Percentiles rank a stretch among this genome's conserved stretches.
Conservation (phyloP, 2,329 filamentous ascomycete genomes). For the Fusarium torreyae region DNA sequence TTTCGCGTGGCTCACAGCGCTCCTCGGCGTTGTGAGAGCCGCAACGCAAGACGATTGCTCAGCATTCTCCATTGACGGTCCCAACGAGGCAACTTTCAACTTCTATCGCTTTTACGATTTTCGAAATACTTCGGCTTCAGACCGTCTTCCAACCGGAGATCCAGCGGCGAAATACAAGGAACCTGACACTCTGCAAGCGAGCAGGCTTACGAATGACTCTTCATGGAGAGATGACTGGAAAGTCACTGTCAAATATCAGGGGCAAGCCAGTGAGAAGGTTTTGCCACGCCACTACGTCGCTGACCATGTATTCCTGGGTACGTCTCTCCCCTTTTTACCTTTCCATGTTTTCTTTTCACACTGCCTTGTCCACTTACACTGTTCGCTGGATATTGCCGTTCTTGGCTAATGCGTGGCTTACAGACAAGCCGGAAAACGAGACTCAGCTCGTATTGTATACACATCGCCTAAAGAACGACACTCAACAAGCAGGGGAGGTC, state of each 20-base stretch:
- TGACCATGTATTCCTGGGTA: constrained; percentile 9
- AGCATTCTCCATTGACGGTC: neutral
- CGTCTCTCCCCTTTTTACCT: neutral
- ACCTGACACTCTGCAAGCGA: neutral
- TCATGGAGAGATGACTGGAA: constrained; percentile 12
- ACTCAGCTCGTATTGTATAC: constrained; percentile 6
- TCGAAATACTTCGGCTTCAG: neutral
- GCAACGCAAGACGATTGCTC: neutral
- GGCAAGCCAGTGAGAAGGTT: neutral
- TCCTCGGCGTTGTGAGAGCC: neutral
- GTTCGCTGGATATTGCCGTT: neutral
- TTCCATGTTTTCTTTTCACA: neutral
- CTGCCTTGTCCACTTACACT: neutral
- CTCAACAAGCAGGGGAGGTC: constrained; percentile 3
- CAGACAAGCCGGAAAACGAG: neutral
- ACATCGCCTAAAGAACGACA: constrained; percentile 1
- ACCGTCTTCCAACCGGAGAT: neutral
- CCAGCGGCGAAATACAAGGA: neutral
- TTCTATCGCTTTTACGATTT: constrained; percentile 13
- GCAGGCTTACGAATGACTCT: neutral
- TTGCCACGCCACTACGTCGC: constrained; percentile 5
- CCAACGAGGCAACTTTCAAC: neutral
- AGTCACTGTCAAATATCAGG: neutral
- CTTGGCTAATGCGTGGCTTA: neutral
- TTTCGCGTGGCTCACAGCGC: neutral